Base-by-base conservation (phyloP, 345 rosid species). In the Lepidium aucheri region DNA sequence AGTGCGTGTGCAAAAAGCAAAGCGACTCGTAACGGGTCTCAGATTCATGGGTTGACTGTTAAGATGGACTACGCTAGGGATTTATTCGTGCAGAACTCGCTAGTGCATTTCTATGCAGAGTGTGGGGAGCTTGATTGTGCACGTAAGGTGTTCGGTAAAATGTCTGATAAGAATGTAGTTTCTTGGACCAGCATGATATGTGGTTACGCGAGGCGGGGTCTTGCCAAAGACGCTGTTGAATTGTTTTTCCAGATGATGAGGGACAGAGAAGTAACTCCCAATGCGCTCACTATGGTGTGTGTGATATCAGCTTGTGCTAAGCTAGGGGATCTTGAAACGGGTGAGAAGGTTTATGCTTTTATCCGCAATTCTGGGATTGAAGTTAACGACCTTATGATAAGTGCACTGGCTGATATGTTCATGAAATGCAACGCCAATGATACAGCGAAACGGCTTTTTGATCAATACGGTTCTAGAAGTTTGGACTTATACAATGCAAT, bases 181-280 rank as follows among this genome's bases (percentile, higher is more conserved):
- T 81, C 89, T 0, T 86, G 93, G 93, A 86, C 93, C 14, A 86
- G 89, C 65, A 43, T 86, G 76, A 86, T 86, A 76, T 82, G 85
- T 17, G 87, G 86, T 38, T 84, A 81, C 58, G 82, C 76, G 2
- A 77, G 85, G 59, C 65, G 69, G 67, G 77, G 70, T 22, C 46
- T 60, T 14, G 77, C 83, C 0, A 67, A 73, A 73, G 81, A 82
- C 13, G 87, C 93, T 11, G 80, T 83, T 75, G 78, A 73, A 9
- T 77, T 81, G 74, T 84, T 84, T 70, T 85, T 83, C 26, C 56
- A 73, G 64, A 84, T 86, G 89, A 69, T 78, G 11, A 79, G 70
- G 40, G 17, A 41, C 2, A 70, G 55, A 24, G 80, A 82, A 13
- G 69, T 77, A 1, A 57, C 7, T 20, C 93, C 89, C 15, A 86